Conservation (phyloP, 345 rosid genomes). For the Passiflora organensis region DNA sequence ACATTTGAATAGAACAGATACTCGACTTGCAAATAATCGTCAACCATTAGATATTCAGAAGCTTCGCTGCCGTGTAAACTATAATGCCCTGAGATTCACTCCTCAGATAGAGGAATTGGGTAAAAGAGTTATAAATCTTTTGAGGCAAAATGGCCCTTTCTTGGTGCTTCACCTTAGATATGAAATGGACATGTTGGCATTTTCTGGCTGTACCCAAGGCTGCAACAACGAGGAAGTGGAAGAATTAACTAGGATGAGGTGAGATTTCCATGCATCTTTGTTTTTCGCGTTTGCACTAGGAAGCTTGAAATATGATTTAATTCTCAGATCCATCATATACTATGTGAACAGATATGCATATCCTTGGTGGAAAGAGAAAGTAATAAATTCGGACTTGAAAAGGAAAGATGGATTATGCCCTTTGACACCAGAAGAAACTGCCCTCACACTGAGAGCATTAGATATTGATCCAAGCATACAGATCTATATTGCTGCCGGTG, state of each 20-base stretch:
- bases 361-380: constrained; percentile 95
- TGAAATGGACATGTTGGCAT: constrained; percentile 99
- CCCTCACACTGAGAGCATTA: constrained; percentile 63
- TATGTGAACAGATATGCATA: constrained; percentile 63
- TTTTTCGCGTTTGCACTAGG: constrained; percentile 2
- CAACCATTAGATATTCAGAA: constrained; percentile 79
- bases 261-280: constrained; percentile 6
- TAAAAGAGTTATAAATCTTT: constrained; percentile 61
- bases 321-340: neutral
- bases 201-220: constrained; percentile 94
- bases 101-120: constrained; percentile 92
- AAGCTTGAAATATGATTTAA: constrained; percentile 4
- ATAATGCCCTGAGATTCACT: constrained; percentile 78
- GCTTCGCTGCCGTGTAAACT: constrained; percentile 91
- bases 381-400: constrained; percentile 69
- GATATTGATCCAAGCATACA: constrained; percentile 69
- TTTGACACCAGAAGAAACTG: constrained; percentile 85
- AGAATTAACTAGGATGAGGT: constrained; percentile 97
- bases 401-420: constrained; percentile 87
- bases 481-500: constrained; percentile 80
- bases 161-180: constrained; percentile 90
- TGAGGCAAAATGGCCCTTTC: constrained; percentile 83
- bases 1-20: constrained; percentile 85
- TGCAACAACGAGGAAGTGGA: constrained; percentile 85
- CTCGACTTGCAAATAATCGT: constrained; percentile 80